Conservation (phyloP, 2,329 filamentous ascomycete genomes). For the Ceratocystis lukuohia region DNA sequence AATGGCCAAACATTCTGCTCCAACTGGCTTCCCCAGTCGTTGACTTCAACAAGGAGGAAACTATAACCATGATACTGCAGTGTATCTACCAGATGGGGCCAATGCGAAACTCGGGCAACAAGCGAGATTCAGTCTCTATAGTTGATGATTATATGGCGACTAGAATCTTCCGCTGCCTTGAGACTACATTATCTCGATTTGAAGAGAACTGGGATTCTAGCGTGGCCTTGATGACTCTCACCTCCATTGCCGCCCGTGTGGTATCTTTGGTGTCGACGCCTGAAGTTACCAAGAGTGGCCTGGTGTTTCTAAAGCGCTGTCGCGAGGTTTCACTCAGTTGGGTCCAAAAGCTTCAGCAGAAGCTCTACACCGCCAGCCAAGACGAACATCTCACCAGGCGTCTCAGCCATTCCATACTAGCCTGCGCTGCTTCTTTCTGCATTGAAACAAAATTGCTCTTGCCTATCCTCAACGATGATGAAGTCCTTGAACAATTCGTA, state of each 20-base stretch:
- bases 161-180: constrained; percentile 25
- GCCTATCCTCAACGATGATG: background rate
- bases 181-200: constrained; percentile 26
- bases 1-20: constrained; percentile 43
- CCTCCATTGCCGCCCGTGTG: constrained; percentile 31
- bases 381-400: constrained; percentile 26
- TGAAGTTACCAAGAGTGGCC: constrained; percentile 25
- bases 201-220: constrained; percentile 40
- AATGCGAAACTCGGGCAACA: background rate
- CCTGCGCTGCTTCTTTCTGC: background rate
- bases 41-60: constrained; percentile 38
- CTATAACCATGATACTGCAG: constrained; percentile 36
- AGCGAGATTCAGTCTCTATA: background rate
- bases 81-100: constrained; percentile 36
- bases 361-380: constrained; percentile 22
- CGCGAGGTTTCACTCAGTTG: constrained; percentile 30
- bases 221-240: constrained; percentile 29
- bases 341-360: constrained; percentile 27
- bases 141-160: constrained; percentile 25
- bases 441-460: background rate
- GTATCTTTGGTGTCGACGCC: constrained; percentile 24
- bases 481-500: background rate
- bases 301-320: constrained; percentile 25
- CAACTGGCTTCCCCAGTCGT: constrained; percentile 37
- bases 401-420: constrained; percentile 28